A percentile compares a stretch with the other conserved stretches of the same genome.
Conservation (phyloP, 257 asterid species). For the Solanum piurae region DNA sequence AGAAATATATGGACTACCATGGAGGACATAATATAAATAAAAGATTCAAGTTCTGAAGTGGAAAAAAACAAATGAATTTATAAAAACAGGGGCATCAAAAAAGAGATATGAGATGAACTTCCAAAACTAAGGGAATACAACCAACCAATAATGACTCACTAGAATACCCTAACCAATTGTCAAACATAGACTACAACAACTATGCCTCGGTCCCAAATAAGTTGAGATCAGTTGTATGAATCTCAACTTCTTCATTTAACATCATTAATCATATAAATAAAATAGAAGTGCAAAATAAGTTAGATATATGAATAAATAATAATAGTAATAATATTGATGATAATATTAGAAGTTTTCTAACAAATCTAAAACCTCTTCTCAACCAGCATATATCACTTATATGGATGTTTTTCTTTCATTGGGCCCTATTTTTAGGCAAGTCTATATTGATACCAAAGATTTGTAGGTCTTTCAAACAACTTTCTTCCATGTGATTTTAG, state of each 20-base stretch:
- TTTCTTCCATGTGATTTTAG: not conserved
- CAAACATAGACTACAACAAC: not conserved
- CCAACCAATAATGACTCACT: not conserved
- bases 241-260: not conserved
- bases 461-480: not conserved
- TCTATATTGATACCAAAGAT: not conserved
- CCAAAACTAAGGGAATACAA: not conserved
- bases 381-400: not conserved
- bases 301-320: not conserved
- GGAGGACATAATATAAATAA: not conserved
- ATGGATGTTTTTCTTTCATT: not conserved
- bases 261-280: not conserved
- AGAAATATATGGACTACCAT: not conserved
- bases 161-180: not conserved
- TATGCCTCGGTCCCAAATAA: not conserved
- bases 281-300: not conserved
- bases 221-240: not conserved
- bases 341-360: not conserved
- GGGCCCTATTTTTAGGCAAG: not conserved
- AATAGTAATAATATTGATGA: not conserved
- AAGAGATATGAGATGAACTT: not conserved
- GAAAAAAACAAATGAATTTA: not conserved
- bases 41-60: not conserved
- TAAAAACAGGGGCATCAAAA: not conserved
- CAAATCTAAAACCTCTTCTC: not conserved